These are phyloP conservation scores for Cyberlindnera amylophila DNA, from an alignment of 805 yeast species.

Conservation along the genomic window DNA sequence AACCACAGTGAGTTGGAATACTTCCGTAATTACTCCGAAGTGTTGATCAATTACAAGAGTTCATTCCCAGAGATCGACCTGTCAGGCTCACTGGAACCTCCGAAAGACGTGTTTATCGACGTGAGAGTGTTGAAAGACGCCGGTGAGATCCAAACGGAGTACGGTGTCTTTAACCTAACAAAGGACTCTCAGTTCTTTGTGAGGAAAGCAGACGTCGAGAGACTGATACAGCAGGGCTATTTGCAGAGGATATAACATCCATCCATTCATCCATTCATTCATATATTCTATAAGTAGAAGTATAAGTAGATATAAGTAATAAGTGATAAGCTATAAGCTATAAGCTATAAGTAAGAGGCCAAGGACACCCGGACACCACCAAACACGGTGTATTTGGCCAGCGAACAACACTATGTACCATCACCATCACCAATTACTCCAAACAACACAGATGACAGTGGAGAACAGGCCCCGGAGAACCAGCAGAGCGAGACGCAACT, in stretches of 20 bases:
- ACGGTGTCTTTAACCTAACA: conserved; percentile 89
- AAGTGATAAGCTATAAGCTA: no score
- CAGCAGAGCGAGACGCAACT: conserved; percentile 48
- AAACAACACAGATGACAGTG: conserved; percentile 19
- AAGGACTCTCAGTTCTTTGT: conserved; percentile 94
- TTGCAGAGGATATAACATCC: conserved; percentile 60
- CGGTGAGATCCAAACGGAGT: conserved; percentile 96
- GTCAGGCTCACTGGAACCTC: conserved; percentile 87
- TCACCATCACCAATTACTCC: not conserved
- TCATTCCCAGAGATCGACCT: conserved; percentile 79
- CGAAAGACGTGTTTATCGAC: conserved; percentile 86
- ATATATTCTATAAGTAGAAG: no score
- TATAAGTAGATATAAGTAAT: no score
- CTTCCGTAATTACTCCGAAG: conserved; percentile 61
- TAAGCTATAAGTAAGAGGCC: no score
- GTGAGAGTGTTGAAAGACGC: conserved; percentile 92
- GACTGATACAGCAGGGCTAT: conserved; percentile 91
- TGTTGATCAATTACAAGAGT: conserved; percentile 73
- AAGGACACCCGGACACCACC: no score
- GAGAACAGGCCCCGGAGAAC: conserved; percentile 14
- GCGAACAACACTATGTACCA: no score
- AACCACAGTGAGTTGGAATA: conserved; percentile 82
- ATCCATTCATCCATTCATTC: no score
- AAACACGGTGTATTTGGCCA: no score
- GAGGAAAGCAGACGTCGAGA: conserved; percentile 88